Conservation (phyloP, 441 rosid species). For the Syzygium malaccense region DNA sequence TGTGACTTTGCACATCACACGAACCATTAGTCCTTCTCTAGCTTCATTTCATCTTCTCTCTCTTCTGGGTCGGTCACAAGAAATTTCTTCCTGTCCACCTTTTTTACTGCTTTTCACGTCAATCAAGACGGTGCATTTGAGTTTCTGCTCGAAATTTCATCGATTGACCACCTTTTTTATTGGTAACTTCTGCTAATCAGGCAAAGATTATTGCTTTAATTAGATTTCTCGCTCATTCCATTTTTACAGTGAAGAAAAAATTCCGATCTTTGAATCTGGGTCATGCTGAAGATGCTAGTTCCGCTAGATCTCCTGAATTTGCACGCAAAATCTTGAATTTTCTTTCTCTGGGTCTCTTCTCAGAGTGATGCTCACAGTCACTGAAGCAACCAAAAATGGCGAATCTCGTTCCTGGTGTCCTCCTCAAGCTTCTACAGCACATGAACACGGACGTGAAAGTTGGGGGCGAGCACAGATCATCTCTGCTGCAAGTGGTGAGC, state of each 20-base stretch:
- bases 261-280: not conserved
- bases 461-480: slow-evolving; percentile 90
- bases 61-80: not conserved
- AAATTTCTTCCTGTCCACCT: not conserved
- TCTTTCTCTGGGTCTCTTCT: slow-evolving; percentile 10
- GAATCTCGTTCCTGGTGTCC: slow-evolving; percentile 90
- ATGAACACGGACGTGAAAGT: slow-evolving; percentile 94
- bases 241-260: not conserved
- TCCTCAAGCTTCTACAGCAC: slow-evolving; percentile 90
- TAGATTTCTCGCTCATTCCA: not conserved
- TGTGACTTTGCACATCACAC: not conserved
- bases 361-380: slow-evolving; percentile 30
- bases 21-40: not conserved
- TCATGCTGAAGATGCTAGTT: slow-evolving; percentile 1
- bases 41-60: not conserved
- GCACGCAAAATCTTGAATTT: not conserved
- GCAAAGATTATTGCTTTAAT: not conserved
- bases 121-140: not conserved
- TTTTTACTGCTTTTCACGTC: not conserved
- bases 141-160: not conserved
- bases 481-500: slow-evolving; percentile 83
- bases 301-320: slow-evolving; percentile 5
- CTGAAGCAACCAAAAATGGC: slow-evolving; percentile 40
- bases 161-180: not conserved
- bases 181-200: not conserved